Conservation (phyloP, 1,139 yeast species). For the Suhomyces guaymorum region DNA sequence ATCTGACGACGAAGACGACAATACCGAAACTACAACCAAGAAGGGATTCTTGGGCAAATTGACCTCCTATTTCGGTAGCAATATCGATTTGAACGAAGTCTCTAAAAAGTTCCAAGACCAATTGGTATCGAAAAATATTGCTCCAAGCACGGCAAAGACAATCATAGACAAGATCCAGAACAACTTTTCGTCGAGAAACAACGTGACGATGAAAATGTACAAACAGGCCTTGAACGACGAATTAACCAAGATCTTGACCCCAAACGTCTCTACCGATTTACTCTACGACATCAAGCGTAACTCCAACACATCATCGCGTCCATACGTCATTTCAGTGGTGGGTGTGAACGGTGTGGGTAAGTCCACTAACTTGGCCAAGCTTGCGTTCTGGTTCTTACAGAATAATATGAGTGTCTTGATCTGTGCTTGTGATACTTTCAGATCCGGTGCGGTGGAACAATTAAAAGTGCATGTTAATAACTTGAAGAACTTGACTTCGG, state of each 20-base stretch:
- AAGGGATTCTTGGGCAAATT: constrained; percentile 38
- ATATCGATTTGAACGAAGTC: constrained; percentile 39
- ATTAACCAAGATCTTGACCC: constrained; percentile 80
- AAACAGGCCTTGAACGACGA: constrained; percentile 72
- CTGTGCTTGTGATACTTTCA: constrained; percentile 96
- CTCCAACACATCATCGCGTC: constrained; percentile 42
- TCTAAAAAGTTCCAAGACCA: constrained; percentile 47
- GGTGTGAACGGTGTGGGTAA: constrained; percentile 99
- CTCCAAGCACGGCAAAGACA: constrained; percentile 41
- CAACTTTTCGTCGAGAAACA: constrained; percentile 28
- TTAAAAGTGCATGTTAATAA: constrained; percentile 90
- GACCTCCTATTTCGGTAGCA: constrained; percentile 41
- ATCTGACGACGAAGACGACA: constrained; percentile 27
- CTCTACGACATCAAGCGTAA: constrained; percentile 74
- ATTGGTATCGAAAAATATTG: constrained; percentile 44
- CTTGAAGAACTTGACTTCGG: constrained; percentile 52
- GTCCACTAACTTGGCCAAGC: constrained; percentile 89
- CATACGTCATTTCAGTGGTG: constrained; percentile 93
- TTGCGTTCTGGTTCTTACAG: constrained; percentile 94
- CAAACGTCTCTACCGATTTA: constrained; percentile 87
- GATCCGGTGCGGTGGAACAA: constrained; percentile 98
- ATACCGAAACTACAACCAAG: constrained; percentile 5
- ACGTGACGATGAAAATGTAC: constrained; percentile 34
- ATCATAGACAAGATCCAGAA: constrained; percentile 41
- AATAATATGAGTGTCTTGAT: constrained; percentile 83